Evolutionary conservation across 805 yeast genomes (phyloP).

Genomic region (Spathaspora boniae): DNA sequence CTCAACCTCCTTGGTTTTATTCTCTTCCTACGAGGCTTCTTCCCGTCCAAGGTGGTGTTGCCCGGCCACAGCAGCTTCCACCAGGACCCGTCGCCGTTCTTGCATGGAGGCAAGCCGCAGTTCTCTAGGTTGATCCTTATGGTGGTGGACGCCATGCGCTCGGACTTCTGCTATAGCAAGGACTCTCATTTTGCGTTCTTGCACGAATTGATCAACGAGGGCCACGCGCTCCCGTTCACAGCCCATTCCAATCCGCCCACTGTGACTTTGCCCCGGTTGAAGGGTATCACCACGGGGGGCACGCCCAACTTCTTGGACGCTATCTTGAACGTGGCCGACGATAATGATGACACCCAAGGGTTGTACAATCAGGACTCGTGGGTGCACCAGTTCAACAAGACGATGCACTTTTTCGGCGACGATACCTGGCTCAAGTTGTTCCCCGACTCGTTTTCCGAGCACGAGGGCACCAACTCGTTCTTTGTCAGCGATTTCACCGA

Average conservation of each 20-base stretch:
- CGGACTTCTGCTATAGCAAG: conserved; percentile 76
- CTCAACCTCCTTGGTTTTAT: conserved; percentile 45
- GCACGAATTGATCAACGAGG: conserved; percentile 60
- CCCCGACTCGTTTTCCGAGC: conserved; percentile 56
- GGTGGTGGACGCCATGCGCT: conserved; percentile 90
- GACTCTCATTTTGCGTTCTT: conserved; percentile 62
- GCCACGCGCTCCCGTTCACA: conserved; percentile 82
- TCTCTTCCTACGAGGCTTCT: conserved; percentile 77
- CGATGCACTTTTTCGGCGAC: conserved; percentile 87
- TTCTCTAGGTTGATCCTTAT: conserved; percentile 72
- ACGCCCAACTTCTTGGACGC: conserved; percentile 95
- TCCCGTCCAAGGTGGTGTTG: conserved; percentile 81
- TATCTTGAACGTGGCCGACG: conserved; percentile 88
- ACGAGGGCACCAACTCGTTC: conserved; percentile 89
- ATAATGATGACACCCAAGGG: conserved; percentile 67
- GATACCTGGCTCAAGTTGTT: conserved; percentile 96
- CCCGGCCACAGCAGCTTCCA: conserved; percentile 49
- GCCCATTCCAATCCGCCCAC: conserved; percentile 95
- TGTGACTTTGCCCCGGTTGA: conserved; percentile 89
- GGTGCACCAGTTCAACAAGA: conserved; percentile 60
- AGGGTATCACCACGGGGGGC: conserved; percentile 92
- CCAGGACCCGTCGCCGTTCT: conserved; percentile 18
- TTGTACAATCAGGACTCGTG: conserved; percentile 80
- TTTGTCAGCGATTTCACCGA: conserved; percentile 93
- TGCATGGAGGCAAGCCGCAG: conserved; percentile 28